Conservation (phyloP, 2,329 filamentous ascomycete species). For the Fusarium penzigii region DNA sequence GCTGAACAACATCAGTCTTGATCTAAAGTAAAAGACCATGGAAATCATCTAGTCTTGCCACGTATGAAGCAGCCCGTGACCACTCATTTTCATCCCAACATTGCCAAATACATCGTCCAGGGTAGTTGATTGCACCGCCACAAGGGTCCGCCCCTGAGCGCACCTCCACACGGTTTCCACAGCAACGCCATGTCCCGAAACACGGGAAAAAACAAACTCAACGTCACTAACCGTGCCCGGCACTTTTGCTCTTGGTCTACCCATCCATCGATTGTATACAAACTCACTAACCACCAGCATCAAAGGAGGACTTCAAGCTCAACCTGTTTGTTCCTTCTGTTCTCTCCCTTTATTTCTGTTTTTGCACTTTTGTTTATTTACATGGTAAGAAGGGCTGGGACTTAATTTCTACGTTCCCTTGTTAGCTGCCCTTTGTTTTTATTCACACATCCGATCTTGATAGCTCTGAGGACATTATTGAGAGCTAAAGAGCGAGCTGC, state of each 20-base stretch:
- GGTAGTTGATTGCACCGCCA: constrained; percentile 6
- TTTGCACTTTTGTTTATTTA: constrained; percentile 24
- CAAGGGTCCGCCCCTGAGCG: constrained; percentile 19
- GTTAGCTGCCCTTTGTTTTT: too few species aligned
- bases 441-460: neutral
- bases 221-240: constrained; percentile 27
- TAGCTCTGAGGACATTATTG: neutral
- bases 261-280: neutral
- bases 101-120: constrained; percentile 1
- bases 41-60: too few species aligned
- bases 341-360: constrained; percentile 3
- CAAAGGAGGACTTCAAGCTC: constrained; percentile 15
- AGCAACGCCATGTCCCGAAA: constrained; percentile 20
- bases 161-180: constrained; percentile 17
- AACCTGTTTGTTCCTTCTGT: constrained; percentile 3
- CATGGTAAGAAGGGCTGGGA: too few species aligned
- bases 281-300: constrained; percentile 16
- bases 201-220: constrained; percentile 23
- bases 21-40: too few species aligned
- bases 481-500: constrained; percentile 4
- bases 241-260: constrained; percentile 9
- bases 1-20: too few species aligned
- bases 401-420: neutral
- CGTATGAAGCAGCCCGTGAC: too few species aligned
- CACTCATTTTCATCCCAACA: neutral